phyloP scores from a whole-genome alignment of 1,139 yeast species.

The Kodamaea suecica region DNA sequence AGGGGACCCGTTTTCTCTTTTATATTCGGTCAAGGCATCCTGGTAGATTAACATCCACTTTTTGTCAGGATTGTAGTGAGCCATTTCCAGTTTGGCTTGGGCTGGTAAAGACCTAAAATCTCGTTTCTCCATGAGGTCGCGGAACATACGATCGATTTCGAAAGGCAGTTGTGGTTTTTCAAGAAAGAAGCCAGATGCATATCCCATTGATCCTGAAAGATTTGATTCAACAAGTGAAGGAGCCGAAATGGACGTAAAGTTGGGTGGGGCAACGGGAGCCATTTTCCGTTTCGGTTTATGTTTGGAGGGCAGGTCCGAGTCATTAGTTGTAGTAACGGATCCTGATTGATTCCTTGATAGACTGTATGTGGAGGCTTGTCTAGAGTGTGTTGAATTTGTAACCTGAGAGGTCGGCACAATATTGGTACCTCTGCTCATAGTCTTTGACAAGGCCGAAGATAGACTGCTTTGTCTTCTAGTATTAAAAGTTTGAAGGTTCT shows the following conservation, averaged over 20 bases:
- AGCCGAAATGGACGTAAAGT: conserved; percentile 13
- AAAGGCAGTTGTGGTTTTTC: conserved; percentile 59
- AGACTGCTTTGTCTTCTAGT: conserved; percentile 5
- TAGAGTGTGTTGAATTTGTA: conserved; percentile 33
- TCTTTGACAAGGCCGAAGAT: conserved; percentile 1
- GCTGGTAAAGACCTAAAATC: conserved; percentile 79
- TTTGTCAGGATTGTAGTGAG: conserved; percentile 68
- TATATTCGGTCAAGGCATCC: conserved; percentile 74
- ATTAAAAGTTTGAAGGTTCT: background rate
- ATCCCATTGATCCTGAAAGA: conserved; percentile 16
- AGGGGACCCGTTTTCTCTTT: conserved; percentile 30
- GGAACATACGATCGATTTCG: conserved; percentile 65
- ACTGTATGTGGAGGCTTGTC: conserved; percentile 43
- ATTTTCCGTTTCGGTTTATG: background rate
- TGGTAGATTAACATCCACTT: conserved; percentile 93
- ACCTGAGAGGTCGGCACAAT: conserved; percentile 34
- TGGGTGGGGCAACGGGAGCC: conserved; percentile 1
- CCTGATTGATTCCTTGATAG: conserved; percentile 20
- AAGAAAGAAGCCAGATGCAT: conserved; percentile 23
- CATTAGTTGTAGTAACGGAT: background rate
- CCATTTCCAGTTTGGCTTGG: conserved; percentile 75
- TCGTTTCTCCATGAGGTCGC: conserved; percentile 73
- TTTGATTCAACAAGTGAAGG: conserved; percentile 25
- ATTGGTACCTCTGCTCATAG: conserved; percentile 2
- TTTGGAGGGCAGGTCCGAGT: conserved; percentile 4